Conservation (phyloP, 2,329 filamentous ascomycete species). For the Pseudonectria buxi region DNA sequence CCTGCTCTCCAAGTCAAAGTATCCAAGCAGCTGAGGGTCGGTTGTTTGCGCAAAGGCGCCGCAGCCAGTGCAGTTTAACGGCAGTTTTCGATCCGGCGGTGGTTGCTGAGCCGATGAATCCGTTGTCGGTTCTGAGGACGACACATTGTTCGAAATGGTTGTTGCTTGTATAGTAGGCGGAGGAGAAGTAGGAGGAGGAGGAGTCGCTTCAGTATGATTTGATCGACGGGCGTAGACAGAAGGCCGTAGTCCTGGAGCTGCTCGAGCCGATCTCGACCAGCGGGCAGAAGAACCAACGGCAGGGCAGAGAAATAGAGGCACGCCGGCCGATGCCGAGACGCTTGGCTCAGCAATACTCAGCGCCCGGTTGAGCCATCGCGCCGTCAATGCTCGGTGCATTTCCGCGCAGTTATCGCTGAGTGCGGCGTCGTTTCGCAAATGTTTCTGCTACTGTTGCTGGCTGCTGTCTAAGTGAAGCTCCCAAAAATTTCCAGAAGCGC, state of each 20-base stretch:
- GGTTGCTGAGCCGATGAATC: background rate
- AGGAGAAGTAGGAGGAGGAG: too few relatives aligned
- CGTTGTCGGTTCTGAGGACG: background rate
- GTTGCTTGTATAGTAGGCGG: background rate
- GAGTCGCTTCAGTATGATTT: slow-evolving; percentile 21
- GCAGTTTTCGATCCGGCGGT: slow-evolving; percentile 31
- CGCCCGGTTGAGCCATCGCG: slow-evolving; percentile 36
- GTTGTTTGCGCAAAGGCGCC: slow-evolving; percentile 56
- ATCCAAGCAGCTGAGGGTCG: slow-evolving; percentile 46
- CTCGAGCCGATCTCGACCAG: slow-evolving; percentile 6
- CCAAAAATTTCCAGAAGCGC: slow-evolving; percentile 17
- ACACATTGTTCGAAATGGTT: background rate
- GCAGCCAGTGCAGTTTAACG: slow-evolving; percentile 56
- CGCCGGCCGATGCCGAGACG: slow-evolving; percentile 25
- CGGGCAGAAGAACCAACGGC: slow-evolving; percentile 25
- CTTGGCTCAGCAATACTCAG: slow-evolving; percentile 34
- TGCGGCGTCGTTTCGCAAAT: background rate
- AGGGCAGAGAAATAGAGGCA: slow-evolving; percentile 45
- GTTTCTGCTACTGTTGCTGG: too few relatives aligned
- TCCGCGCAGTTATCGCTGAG: slow-evolving; percentile 4
- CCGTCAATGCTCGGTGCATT: slow-evolving; percentile 40
- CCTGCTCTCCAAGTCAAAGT: slow-evolving; percentile 47
- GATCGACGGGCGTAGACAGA: slow-evolving; percentile 15
- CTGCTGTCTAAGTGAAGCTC: slow-evolving; percentile 8
- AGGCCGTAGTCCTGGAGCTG: slow-evolving; percentile 6